Conservation (phyloP, 2,329 filamentous ascomycete species). For the Ceratocystis huliohia region DNA sequence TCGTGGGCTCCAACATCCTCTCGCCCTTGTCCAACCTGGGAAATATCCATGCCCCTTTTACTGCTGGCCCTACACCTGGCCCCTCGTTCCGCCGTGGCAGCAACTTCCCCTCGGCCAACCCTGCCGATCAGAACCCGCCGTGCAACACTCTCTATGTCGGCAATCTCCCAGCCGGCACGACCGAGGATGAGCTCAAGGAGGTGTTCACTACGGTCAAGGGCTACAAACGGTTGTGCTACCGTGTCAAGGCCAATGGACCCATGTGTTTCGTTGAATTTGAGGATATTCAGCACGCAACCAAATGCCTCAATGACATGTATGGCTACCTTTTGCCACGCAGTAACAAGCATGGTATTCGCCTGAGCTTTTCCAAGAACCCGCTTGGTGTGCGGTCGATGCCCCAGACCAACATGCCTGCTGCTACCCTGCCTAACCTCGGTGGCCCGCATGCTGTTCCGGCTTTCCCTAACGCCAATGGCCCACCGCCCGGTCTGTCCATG, state of each 20-base stretch:
- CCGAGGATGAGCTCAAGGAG: slow-evolving; percentile 87
- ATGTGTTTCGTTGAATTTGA: slow-evolving; percentile 99
- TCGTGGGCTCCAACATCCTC: slow-evolving; percentile 39
- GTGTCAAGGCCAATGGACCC: slow-evolving; percentile 86
- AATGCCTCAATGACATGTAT: slow-evolving; percentile 79
- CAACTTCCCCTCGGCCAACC: slow-evolving; percentile 76
- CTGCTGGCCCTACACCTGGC: slow-evolving; percentile 8
- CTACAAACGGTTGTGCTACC: slow-evolving; percentile 89
- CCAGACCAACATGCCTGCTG: slow-evolving; percentile 10
- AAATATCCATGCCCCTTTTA: not conserved
- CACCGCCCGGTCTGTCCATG: slow-evolving; percentile 66
- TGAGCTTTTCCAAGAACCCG: slow-evolving; percentile 96
- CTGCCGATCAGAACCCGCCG: slow-evolving; percentile 89
- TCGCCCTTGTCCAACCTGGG: slow-evolving; percentile 25
- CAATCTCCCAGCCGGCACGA: slow-evolving; percentile 86
- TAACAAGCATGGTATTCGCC: slow-evolving; percentile 81
- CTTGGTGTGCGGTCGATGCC: slow-evolving; percentile 78
- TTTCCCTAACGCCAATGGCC: slow-evolving; percentile 59
- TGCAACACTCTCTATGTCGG: slow-evolving; percentile 97
- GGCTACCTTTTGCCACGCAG: slow-evolving; percentile 80
- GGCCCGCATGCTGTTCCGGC: slow-evolving; percentile 41
- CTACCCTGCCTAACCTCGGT: slow-evolving; percentile 27
- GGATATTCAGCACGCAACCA: slow-evolving; percentile 81
- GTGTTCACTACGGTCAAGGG: slow-evolving; percentile 88
- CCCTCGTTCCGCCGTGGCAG: slow-evolving; percentile 18